Conservation (phyloP, 306 rosid species). For the Mimosa pudica region DNA sequence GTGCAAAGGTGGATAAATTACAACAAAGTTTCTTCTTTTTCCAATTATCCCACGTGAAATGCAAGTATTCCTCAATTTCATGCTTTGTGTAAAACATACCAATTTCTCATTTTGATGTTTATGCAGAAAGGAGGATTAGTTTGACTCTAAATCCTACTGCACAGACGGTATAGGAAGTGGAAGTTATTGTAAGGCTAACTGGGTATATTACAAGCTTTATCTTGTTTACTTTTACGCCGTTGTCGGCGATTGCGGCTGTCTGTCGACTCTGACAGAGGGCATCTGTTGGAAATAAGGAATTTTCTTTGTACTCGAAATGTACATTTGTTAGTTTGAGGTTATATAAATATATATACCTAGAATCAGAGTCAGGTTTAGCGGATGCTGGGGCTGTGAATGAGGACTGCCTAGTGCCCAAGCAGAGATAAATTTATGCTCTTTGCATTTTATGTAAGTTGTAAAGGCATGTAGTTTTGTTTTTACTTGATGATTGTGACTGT, state of each 20-base stretch:
- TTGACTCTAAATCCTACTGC: conserved; percentile 78
- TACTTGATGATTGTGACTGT: conserved; percentile 35
- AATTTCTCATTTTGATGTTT: conserved; percentile 4
- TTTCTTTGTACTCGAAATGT: conserved; percentile 83
- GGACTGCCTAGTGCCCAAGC: conserved; percentile 48
- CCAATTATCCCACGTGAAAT: neutral
- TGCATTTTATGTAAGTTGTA: conserved; percentile 41
- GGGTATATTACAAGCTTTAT: conserved; percentile 61
- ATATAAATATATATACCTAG: conserved; percentile 53
- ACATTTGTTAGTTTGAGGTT: conserved; percentile 77
- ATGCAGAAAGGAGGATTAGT: conserved; percentile 94
- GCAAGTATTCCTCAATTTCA: too few species aligned
- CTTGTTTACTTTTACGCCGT: conserved; percentile 29
- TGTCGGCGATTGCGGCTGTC: conserved; percentile 41
- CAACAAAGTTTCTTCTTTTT: too few species aligned
- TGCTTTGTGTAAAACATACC: conserved; percentile 7
- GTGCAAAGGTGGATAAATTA: too few species aligned
- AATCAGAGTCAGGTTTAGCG: conserved; percentile 57
- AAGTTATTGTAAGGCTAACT: conserved; percentile 83
- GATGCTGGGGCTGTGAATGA: conserved; percentile 45
- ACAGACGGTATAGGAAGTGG: conserved; percentile 58
- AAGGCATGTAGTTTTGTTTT: conserved; percentile 25
- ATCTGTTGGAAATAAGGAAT: conserved; percentile 52
- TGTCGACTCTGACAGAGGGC: conserved; percentile 41
- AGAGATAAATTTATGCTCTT: conserved; percentile 47